Conservation (phyloP, 352 stramenopile genomes). For the Phytophthora palmivora region DNA sequence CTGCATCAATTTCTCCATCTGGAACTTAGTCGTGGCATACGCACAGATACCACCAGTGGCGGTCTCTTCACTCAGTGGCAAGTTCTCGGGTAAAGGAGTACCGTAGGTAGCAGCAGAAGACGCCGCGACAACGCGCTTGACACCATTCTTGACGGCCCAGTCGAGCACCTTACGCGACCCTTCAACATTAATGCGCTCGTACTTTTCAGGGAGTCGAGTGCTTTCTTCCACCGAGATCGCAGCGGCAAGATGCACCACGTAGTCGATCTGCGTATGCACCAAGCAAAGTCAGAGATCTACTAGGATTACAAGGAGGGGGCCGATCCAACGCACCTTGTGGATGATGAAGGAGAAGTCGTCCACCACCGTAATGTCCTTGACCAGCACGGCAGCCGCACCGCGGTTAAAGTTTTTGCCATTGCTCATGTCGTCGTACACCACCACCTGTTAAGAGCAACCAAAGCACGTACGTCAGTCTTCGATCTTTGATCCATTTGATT, state of each 20-base stretch:
- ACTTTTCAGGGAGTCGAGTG: constrained; percentile 85
- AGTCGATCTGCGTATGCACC: constrained; percentile 60
- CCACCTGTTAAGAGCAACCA: constrained; percentile 51
- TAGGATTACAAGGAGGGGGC: not conserved
- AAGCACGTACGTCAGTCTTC: constrained; percentile 8
- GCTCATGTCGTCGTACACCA: constrained; percentile 91
- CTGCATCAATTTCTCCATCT: constrained; percentile 85
- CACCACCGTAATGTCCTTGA: constrained; percentile 88
- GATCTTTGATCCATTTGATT: constrained; percentile 7
- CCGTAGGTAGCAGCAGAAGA: constrained; percentile 85
- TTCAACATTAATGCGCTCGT: constrained; percentile 87
- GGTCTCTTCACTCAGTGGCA: constrained; percentile 75
- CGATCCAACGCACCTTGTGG: constrained; percentile 57
- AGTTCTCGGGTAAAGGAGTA: constrained; percentile 62
- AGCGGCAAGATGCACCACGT: constrained; percentile 83
- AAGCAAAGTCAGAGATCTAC: constrained; percentile 9
- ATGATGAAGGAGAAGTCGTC: constrained; percentile 84
- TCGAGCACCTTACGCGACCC: constrained; percentile 85
- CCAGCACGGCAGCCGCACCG: constrained; percentile 66
- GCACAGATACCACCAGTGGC: constrained; percentile 82
- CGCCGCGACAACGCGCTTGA: constrained; percentile 82
- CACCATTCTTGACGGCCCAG: constrained; percentile 73
- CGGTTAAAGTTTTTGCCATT: constrained; percentile 90
- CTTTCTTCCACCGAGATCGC: constrained; percentile 89
- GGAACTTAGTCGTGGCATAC: constrained; percentile 86